These are phyloP conservation scores for Pulveroboletus sp. DNA, from an alignment of 768 basidiomycete genomes.

Conservation along the genomic window DNA sequence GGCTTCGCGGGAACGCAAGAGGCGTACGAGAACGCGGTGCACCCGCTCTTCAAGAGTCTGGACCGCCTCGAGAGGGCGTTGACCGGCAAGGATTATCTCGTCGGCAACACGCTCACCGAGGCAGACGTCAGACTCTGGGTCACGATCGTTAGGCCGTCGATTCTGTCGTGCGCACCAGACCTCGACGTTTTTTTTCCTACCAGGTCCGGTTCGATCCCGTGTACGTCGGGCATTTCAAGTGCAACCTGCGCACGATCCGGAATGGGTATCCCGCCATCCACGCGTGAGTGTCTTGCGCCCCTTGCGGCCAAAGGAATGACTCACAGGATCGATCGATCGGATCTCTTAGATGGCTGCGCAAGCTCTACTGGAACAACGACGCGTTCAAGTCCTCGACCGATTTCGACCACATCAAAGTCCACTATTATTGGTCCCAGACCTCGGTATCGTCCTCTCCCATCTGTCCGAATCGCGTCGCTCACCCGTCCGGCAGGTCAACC, in stretches of 20 bases:
- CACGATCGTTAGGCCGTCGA: constrained; percentile 67
- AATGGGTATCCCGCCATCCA: constrained; percentile 84
- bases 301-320: background rate
- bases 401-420: constrained; percentile 69
- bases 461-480: background rate
- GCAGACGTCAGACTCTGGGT: constrained; percentile 86
- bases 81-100: constrained; percentile 73
- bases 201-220: constrained; percentile 88
- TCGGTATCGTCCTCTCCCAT: constrained; percentile 9
- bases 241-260: constrained; percentile 83
- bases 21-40: constrained; percentile 78
- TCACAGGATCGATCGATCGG: constrained; percentile 1
- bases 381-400: constrained; percentile 87
- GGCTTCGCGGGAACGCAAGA: constrained; percentile 82
- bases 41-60: constrained; percentile 70
- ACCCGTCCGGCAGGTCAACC: constrained; percentile 60
- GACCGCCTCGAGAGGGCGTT: constrained; percentile 79
- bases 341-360: constrained; percentile 64
- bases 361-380: constrained; percentile 85
- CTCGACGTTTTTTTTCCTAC: background rate
- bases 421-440: constrained; percentile 38
- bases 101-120: constrained; percentile 81
- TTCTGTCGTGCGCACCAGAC: background rate
- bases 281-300: constrained; percentile 27
- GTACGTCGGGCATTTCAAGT: constrained; percentile 92